Conservation (phyloP, 331 rosid species). For the Saraca asoca region DNA sequence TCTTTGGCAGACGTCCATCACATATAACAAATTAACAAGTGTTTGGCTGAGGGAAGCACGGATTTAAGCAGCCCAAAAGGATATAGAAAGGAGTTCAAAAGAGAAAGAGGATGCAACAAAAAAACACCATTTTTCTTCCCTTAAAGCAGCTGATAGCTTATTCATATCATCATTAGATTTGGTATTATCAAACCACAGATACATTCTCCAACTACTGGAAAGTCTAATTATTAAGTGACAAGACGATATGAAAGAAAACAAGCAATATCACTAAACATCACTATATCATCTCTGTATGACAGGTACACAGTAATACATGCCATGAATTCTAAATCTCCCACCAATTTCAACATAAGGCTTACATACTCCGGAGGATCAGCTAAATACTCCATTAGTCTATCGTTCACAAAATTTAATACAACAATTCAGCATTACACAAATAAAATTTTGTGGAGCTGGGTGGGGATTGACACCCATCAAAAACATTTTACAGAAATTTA, state of each 20-base stretch:
- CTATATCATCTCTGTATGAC: slow-evolving; percentile 1
- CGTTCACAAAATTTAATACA: neutral
- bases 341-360: neutral
- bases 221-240: slow-evolving; percentile 10
- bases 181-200: neutral
- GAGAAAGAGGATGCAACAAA: neutral
- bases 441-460: neutral
- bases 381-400: slow-evolving; percentile 3
- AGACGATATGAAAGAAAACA: neutral
- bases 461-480: neutral
- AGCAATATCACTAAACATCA: neutral
- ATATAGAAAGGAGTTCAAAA: neutral
- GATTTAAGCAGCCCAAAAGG: neutral
- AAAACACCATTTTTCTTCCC: neutral
- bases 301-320: neutral
- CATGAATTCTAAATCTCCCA: neutral
- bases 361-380: neutral
- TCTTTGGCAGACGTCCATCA: neutral
- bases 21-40: slow-evolving; percentile 19
- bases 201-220: slow-evolving; percentile 8
- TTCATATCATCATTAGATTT: neutral
- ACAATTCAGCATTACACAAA: neutral
- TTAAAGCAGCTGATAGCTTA: neutral
- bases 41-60: slow-evolving; percentile 15
- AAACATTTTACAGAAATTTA: neutral